Evolutionary conservation across 331 rosid species (phyloP), one percentile per base, ranked within the genome.

Genomic region (Acacia pycnantha): DNA sequence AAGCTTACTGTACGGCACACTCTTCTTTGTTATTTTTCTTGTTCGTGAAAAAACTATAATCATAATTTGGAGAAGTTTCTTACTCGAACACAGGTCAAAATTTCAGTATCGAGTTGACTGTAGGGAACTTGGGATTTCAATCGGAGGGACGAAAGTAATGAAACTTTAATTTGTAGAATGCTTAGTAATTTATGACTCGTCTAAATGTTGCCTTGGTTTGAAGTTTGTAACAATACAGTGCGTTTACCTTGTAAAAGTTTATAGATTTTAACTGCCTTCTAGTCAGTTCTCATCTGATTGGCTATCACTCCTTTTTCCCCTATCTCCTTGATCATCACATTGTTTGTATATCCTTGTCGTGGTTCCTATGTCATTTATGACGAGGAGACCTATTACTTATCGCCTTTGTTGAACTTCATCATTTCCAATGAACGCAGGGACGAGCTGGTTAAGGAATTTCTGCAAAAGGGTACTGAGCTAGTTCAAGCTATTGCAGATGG

Each of bases 401-500:
- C 29, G 8, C 44, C 58, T 24, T 74, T 74, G 35, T 43, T 67
- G 37, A 58, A 27, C n/a, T 40, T 29, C 4, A 61, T 62, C 3
- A 6, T 58, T 8, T 71, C 47, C 6, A 46, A 44, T 14, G 47
- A 77, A 74, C 33, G 12, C 47, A 95, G 99, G 92, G 94, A 79
- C 73, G 89, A 90, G 8, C 82, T 93, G 31, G 85, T 91, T 70
- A 86, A 70, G 13, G 89, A 90, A 40, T 89, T 89, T 81, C 84
- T 95, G 46, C 73, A 79, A 33, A 90, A 84, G 86, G 98, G 94
- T 56, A 88, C 98, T 2, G 89, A 90, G 81, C 73, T 93, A 70
- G 97, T 90, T 87, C 97, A 95, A 82, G 88, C 88, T 74, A 88
- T 92, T 11, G 91, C 91, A 0, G 86, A 92, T 83, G 56, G 84